phyloP scores from a whole-genome alignment of 306 rosid genomes.

The Trifolium dubium region DNA sequence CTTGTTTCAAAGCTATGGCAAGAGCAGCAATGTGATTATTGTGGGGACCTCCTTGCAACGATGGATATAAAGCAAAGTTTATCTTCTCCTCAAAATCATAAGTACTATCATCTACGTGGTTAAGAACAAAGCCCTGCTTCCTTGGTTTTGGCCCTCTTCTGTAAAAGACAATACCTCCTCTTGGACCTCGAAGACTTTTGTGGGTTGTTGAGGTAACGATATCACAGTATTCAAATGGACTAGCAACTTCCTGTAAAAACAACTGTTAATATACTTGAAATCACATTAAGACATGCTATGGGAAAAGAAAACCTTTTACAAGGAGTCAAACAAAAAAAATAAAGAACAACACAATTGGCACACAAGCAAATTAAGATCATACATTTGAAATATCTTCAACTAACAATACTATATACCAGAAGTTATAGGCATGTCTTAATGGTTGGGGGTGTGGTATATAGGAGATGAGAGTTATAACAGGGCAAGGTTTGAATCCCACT shows the following conservation, averaged over 20 bases:
- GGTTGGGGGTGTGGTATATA: not conserved
- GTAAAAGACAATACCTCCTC: conserved; percentile 86
- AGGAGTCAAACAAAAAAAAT: not conserved
- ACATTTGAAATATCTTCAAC: conserved; percentile 1
- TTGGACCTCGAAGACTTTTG: conserved; percentile 90
- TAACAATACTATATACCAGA: not conserved
- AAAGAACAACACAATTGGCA: conserved; percentile 15
- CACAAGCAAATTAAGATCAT: conserved; percentile 25
- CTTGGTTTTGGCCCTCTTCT: conserved; percentile 66
- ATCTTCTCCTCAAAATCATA: conserved; percentile 83
- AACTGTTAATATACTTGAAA: conserved; percentile 28
- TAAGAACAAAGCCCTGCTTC: conserved; percentile 58
- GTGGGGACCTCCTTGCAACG: conserved; percentile 93
- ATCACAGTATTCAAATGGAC: conserved; percentile 83
- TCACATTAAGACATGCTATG: not conserved
- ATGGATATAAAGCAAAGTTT: conserved; percentile 76
- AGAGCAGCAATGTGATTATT: conserved; percentile 88
- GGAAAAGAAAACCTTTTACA: not conserved
- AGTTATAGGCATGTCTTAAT: not conserved
- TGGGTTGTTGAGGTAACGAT: conserved; percentile 84
- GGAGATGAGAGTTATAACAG: not conserved
- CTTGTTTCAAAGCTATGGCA: conserved; percentile 82
- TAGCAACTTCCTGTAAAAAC: conserved; percentile 62
- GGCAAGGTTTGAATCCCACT: not conserved
- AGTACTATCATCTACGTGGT: conserved; percentile 55